A percentile compares a stretch with the other conserved stretches of the same genome.
phyloP scores from a whole-genome alignment of 345 rosid species.

The Tarenaya hassleriana region DNA sequence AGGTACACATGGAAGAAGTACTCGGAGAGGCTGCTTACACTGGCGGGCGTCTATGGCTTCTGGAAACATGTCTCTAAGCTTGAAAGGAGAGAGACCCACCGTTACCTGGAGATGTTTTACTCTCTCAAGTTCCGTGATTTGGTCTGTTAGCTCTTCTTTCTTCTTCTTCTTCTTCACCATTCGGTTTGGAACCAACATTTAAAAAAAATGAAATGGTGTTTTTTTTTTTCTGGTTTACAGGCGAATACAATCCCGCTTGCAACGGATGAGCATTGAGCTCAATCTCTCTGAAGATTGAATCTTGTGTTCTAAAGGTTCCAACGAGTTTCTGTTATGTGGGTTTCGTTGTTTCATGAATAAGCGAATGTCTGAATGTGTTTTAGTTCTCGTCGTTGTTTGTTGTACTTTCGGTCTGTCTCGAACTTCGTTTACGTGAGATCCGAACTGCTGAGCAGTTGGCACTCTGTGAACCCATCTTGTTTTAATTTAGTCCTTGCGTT shows the following conservation, averaged over 20 bases:
- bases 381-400: too few relatives aligned
- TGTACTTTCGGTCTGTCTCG: too few relatives aligned
- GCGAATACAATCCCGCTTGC: conserved; percentile 37
- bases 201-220: not conserved
- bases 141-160: conserved; percentile 30
- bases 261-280: conserved; percentile 26
- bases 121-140: conserved; percentile 45
- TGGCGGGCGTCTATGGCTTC: conserved; percentile 51
- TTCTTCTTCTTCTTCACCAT: not conserved
- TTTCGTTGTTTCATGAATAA: too few relatives aligned
- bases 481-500: too few relatives aligned
- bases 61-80: conserved; percentile 61
- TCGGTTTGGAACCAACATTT: not conserved
- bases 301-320: too few relatives aligned
- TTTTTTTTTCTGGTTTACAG: conserved; percentile 22
- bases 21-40: conserved; percentile 46
- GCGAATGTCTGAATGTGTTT: too few relatives aligned
- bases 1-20: conserved; percentile 61
- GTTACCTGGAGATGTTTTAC: conserved; percentile 58
- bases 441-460: too few relatives aligned
- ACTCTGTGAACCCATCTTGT: too few relatives aligned
- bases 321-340: too few relatives aligned
- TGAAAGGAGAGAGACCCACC: conserved; percentile 45
- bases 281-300: too few relatives aligned
- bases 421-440: too few relatives aligned